Conservation (phyloP, 1,284 basidiomycete species). For the Flammula alnicola region DNA sequence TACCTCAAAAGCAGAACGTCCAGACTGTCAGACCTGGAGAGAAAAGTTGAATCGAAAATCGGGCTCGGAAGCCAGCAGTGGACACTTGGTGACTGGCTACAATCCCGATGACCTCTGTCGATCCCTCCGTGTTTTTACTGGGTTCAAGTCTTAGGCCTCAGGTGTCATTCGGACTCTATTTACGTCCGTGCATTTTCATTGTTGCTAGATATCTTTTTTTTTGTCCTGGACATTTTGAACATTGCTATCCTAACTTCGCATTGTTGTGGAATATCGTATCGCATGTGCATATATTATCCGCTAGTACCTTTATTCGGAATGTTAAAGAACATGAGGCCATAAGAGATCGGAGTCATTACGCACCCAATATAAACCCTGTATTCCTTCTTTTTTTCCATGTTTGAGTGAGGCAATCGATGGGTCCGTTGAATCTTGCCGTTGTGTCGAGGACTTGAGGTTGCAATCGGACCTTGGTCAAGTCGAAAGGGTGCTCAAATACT, state of each 20-base stretch:
- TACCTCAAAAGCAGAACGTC: conserved; percentile 49
- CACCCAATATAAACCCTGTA: no score
- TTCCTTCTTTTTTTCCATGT: no score
- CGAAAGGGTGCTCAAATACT: no score
- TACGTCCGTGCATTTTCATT: not conserved
- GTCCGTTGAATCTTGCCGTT: no score
- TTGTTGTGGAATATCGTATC: not conserved
- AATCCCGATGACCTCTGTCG: conserved; percentile 43
- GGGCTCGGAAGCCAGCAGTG: conserved; percentile 9
- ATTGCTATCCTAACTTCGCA: conserved; percentile 4
- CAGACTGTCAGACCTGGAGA: conserved; percentile 61
- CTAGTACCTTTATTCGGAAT: no score
- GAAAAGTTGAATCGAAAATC: conserved; percentile 32
- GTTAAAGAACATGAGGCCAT: no score
- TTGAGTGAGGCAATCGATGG: no score
- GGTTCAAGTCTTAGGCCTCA: conserved; percentile 20
- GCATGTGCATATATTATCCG: no score
- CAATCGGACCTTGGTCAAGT: no score
- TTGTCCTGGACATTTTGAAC: not conserved
- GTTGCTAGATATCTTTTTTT: not conserved
- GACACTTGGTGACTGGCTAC: conserved; percentile 19
- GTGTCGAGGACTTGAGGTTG: no score
- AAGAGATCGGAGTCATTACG: no score
- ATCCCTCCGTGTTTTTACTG: conserved; percentile 49
- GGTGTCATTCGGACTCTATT: not conserved